Percentiles rank a stretch among this genome's conserved stretches.
These are phyloP conservation scores for Sugiyamaella valdiviana DNA, from an alignment of 805 yeast species.

Conservation along the genomic window DNA sequence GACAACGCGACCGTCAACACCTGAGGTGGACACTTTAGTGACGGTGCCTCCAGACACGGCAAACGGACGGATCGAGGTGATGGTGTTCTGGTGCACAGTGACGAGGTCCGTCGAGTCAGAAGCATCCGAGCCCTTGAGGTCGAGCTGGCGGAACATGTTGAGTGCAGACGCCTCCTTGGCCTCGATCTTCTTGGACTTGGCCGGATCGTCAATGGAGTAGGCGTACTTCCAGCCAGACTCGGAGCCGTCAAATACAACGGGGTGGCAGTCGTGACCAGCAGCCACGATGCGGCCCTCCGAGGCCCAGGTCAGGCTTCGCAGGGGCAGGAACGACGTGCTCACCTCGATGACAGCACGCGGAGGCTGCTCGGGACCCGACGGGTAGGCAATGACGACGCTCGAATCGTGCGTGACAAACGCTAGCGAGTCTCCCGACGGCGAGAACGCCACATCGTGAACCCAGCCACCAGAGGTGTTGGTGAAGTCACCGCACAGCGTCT, in stretches of 20 bases:
- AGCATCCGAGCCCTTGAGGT: slow-evolving; percentile 75
- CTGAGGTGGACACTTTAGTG: slow-evolving; percentile 63
- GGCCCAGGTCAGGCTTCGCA: slow-evolving; percentile 66
- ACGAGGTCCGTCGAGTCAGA: slow-evolving; percentile 43
- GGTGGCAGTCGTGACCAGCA: slow-evolving; percentile 91
- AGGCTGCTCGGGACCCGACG: slow-evolving; percentile 58
- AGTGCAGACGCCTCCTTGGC: slow-evolving; percentile 48
- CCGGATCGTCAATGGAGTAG: slow-evolving; percentile 57
- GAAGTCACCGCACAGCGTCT: slow-evolving; percentile 79
- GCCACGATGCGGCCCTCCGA: slow-evolving; percentile 64
- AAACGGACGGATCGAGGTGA: slow-evolving; percentile 56
- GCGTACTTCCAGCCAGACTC: slow-evolving; percentile 54
- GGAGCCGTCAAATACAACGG: slow-evolving; percentile 73
- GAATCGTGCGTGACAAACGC: slow-evolving; percentile 87
- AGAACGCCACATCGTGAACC: slow-evolving; percentile 86
- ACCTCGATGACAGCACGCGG: slow-evolving; percentile 56
- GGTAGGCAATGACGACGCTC: slow-evolving; percentile 71
- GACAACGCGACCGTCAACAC: slow-evolving; percentile 89
- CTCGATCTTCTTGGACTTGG: slow-evolving; percentile 38
- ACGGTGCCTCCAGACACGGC: slow-evolving; percentile 43
- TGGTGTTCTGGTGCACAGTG: slow-evolving; percentile 86
- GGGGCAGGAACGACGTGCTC: slow-evolving; percentile 69
- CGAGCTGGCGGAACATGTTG: slow-evolving; percentile 92
- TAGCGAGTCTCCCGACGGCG: slow-evolving; percentile 68
- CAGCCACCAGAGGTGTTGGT: slow-evolving; percentile 71